Evolutionary conservation across 2,329 filamentous ascomycete species (phyloP).

Genomic region (Aspergillus oerlinghausenensis): DNA sequence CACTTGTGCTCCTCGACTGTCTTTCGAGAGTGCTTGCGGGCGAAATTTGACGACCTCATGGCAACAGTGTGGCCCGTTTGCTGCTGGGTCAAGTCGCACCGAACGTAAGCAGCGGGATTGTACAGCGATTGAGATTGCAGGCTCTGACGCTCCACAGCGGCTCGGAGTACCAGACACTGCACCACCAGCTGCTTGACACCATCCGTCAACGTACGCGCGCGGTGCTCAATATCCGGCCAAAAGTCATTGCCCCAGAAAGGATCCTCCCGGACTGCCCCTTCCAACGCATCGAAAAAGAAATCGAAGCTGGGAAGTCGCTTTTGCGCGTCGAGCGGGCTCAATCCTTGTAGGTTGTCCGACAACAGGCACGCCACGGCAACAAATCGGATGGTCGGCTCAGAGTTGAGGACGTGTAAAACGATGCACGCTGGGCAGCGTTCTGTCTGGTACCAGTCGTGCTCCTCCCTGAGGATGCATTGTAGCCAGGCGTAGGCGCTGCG

Average conservation of each 20-base stretch:
- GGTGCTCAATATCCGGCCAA: slow-evolving; percentile 40
- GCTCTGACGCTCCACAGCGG: slow-evolving; percentile 21
- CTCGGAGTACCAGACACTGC: slow-evolving; percentile 36
- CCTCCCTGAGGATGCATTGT: slow-evolving; percentile 54
- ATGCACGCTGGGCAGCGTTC: slow-evolving; percentile 50
- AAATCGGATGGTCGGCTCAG: slow-evolving; percentile 43
- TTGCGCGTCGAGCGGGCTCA: slow-evolving; percentile 16
- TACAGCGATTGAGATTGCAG: slow-evolving; percentile 14
- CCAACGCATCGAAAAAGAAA: slow-evolving; percentile 37
- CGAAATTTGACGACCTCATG: slow-evolving; percentile 26
- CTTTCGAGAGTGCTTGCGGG: slow-evolving; percentile 28
- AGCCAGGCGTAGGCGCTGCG: slow-evolving; percentile 56
- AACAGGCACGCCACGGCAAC: slow-evolving; percentile 40
- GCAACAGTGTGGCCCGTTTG: slow-evolving; percentile 19
- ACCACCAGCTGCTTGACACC: slow-evolving; percentile 36
- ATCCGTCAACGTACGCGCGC: slow-evolving; percentile 34
- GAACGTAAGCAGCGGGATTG: slow-evolving; percentile 14
- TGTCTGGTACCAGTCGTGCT: slow-evolving; percentile 55
- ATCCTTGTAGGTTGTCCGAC: slow-evolving; percentile 30
- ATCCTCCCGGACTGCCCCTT: slow-evolving; percentile 39
- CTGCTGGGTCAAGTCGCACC: slow-evolving; percentile 20
- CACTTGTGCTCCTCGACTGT: slow-evolving; percentile 32
- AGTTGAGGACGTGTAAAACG: slow-evolving; percentile 39
- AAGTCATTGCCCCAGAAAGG: slow-evolving; percentile 41
- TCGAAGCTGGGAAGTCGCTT: slow-evolving; percentile 27